Base-by-base conservation (phyloP, 2,329 filamentous ascomycete species). In the Ophiostoma perfectum region DNA sequence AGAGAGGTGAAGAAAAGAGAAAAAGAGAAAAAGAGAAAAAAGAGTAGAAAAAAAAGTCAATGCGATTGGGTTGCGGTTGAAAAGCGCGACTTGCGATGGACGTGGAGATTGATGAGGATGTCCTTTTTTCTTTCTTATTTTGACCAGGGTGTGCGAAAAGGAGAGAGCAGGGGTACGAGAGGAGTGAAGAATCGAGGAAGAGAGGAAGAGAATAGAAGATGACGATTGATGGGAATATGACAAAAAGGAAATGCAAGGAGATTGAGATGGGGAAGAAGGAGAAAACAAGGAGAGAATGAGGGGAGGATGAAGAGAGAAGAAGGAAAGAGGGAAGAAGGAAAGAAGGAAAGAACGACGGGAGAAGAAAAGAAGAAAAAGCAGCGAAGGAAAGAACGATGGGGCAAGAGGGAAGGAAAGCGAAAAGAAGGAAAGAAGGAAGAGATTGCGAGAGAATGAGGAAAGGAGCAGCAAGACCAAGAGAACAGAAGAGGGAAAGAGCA, bases 41-140 rank as follows among this genome's bases (percentile, higher is more conserved):
- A 9, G 2, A 3, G 11, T 1, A 38, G 11, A 11, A 60, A 60
- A 7, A 14, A 12, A 60, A 38, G 27, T 27, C 18, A 60, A 60
- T 60, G 55, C 27, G 55, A 60, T 18, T 60, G 55, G 27, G 27
- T 12, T 60, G 55, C 27, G 55, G 38, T 60, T 60, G 18, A 60
- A 60, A 60, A 36, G 27, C 55, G 55, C 55, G 55, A 60, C 55
- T 60, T 60, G 55, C 12, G 55, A 18, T 60, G 55, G 27, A 60
- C 55, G 55, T 60, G 55, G 55, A 39, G 55, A 60, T 39, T 60
- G 55, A 60, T 39, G 55, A 60, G 55, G 55, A 39, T 60, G 55
- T 60, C 14, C 11, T 60, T 39, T 60, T 14, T 38, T 58, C 27
- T 58, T 38, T 60, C 55, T 60, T 60, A 60, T 60, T 60, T 60